Evolutionary conservation across 148 eudicot genomes (phyloP), one percentile per base, ranked within the genome.

Genomic region (Arbutus unedo): DNA sequence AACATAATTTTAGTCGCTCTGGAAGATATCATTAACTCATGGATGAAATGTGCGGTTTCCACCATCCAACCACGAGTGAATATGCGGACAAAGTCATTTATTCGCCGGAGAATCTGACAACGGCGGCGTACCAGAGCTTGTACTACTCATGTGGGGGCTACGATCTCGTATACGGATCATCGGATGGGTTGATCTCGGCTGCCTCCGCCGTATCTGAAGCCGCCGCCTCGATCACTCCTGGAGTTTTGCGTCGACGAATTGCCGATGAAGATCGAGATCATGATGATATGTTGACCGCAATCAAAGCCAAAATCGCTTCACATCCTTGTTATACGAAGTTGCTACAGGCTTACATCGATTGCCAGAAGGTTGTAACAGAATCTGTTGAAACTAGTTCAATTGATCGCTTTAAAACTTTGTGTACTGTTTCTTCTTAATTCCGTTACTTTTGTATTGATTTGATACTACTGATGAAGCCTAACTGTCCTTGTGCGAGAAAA

Each of bases 251-350:
- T 16, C 83, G 80, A 16, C 78, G 80, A 55, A 55, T 13, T 55
- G 59, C 16, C 72, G 25, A 68, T 25, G 51, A 76, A 5, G 45
- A 70, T 44, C 68, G 31, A 8, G 43, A 66, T 66, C 41, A 66
- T 8, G 79, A 83, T n/a, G 85, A 23, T 80, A n/a, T 47, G 23
- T 85, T 79, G 5, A 74, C 75, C 57, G 56, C 59, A 6, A 86
- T 94, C 76, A 96, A 96, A 81, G 89, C 91, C 14, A 96, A 85
- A 87, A 96, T 96, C 83, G 95, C 93, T 41, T 88, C 98, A 47
- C 99, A 96, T 87, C 98, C 98, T 81, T 84, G 62, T 4, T 96
- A 94, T 81, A 92, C 97, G 4, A 91, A 87, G 45, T 87, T 96
- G 51, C 91, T 96, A 18, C 86, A 91, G 68, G 91, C 99, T 74